These are phyloP conservation scores for Diaporthe destruens DNA, from an alignment of 2,329 filamentous ascomycete species.

Conservation along the genomic window DNA sequence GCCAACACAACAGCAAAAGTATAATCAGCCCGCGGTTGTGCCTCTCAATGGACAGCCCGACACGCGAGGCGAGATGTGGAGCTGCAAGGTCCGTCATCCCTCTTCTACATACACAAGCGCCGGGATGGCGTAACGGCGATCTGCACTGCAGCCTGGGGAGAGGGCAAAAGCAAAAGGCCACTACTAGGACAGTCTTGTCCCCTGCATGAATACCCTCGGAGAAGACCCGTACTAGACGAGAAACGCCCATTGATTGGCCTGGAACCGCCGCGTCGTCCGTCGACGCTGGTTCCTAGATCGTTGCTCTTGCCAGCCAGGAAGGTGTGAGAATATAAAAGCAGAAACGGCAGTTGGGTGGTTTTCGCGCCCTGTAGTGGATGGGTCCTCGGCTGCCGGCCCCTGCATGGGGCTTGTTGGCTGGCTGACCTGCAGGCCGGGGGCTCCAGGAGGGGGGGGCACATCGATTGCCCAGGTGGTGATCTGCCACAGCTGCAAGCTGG, in stretches of 20 bases:
- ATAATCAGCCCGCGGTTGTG: not conserved
- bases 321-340: not conserved
- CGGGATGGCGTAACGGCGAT: not conserved
- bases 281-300: not conserved
- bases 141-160: not conserved
- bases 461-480: constrained; percentile 10
- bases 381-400: not conserved
- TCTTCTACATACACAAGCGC: not conserved
- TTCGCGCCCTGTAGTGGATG: not conserved
- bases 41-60: constrained; percentile 6
- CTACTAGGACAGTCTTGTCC: not conserved
- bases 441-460: no score
- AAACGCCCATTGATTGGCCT: constrained; percentile 1
- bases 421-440: not conserved
- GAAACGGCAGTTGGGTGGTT: not conserved
- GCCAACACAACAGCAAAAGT: not conserved
- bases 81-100: not conserved
- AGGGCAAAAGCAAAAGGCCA: not conserved
- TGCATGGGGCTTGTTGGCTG: not conserved
- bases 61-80: constrained; percentile 5
- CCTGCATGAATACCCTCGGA: not conserved
- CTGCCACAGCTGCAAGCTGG: not conserved
- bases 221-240: no score
- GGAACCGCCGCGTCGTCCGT: not conserved
- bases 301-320: not conserved